A percentile compares a stretch with the other conserved stretches of the same genome.
Conservation (phyloP, 2,329 filamentous ascomycete genomes). For the Paecilomyces dactylethromorphus region DNA sequence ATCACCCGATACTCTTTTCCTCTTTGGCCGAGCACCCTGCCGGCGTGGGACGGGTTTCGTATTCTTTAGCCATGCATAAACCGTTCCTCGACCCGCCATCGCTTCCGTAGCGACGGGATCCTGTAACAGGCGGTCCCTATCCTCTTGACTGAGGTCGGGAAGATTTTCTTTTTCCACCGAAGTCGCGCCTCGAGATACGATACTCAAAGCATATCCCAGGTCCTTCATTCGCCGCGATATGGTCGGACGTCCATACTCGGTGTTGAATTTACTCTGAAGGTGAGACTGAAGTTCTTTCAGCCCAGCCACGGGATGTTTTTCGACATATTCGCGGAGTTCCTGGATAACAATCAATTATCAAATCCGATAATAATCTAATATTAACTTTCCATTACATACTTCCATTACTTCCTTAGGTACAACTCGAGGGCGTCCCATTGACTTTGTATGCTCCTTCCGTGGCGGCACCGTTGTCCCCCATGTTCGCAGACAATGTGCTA, state of each 20-base stretch:
- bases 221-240: conserved; percentile 5
- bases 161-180: conserved; percentile 1
- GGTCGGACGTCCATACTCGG: neutral
- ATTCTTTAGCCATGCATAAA: neutral
- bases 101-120: neutral
- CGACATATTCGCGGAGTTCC: conserved; percentile 4
- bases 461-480: conserved; percentile 4
- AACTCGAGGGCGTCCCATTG: conserved; percentile 3
- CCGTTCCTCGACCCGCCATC: neutral
- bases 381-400: neutral
- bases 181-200: conserved; percentile 2
- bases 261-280: conserved; percentile 1
- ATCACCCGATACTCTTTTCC: neutral
- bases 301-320: conserved; percentile 1
- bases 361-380: neutral
- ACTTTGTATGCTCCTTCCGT: conserved; percentile 1
- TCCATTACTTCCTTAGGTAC: conserved; percentile 2
- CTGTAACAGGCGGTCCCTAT: neutral
- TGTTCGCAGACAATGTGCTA: conserved; percentile 5
- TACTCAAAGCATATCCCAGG: conserved; percentile 4
- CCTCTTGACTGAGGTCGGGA: neutral
- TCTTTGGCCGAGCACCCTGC: neutral
- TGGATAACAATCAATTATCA: neutral
- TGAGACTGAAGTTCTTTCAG: conserved; percentile 4
- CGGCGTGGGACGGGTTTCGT: conserved; percentile 1